Percentiles rank a stretch among this genome's conserved stretches.
Conservation (phyloP, 1,284 basidiomycete species). For the Testicularia cyperi region DNA sequence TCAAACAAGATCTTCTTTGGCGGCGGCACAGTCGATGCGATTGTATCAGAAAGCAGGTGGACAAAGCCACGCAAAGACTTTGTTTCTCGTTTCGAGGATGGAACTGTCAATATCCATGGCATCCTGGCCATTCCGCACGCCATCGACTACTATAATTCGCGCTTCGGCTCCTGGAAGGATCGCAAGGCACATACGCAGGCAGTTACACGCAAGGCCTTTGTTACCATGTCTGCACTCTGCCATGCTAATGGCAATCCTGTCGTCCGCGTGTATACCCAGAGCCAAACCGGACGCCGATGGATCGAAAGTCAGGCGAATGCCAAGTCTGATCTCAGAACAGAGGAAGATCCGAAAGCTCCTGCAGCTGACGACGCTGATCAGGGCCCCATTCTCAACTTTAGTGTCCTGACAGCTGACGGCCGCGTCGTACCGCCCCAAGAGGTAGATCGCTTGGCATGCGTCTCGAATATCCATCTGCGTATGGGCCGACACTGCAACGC, state of each 20-base stretch:
- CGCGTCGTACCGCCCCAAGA: constrained; percentile 34
- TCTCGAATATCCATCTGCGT: constrained; percentile 47
- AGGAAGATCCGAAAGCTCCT: neutral
- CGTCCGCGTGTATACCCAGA: constrained; percentile 10
- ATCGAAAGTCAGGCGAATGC: no score
- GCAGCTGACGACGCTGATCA: constrained; percentile 1
- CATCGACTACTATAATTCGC: constrained; percentile 15
- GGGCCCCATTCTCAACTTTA: constrained; percentile 44
- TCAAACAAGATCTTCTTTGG: constrained; percentile 34
- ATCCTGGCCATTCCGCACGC: constrained; percentile 33
- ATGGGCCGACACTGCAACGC: constrained; percentile 47
- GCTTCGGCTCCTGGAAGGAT: constrained; percentile 18
- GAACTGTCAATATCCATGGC: constrained; percentile 42
- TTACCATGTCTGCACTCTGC: constrained; percentile 6
- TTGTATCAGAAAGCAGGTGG: constrained; percentile 24
- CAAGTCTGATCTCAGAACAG: no score
- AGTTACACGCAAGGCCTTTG: constrained; percentile 10
- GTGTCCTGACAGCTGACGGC: constrained; percentile 15
- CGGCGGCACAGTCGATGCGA: constrained; percentile 40
- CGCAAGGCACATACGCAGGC: constrained; percentile 9
- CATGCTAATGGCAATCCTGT: constrained; percentile 32
- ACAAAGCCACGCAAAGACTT: constrained; percentile 23
- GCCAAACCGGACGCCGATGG: neutral
- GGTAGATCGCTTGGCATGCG: constrained; percentile 37
- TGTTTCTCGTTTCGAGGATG: constrained; percentile 37